Evolutionary conservation across 2,329 filamentous ascomycete species (phyloP), one percentile per base, ranked within the genome.

Genomic region (Myriosclerotinia duriaeana): DNA sequence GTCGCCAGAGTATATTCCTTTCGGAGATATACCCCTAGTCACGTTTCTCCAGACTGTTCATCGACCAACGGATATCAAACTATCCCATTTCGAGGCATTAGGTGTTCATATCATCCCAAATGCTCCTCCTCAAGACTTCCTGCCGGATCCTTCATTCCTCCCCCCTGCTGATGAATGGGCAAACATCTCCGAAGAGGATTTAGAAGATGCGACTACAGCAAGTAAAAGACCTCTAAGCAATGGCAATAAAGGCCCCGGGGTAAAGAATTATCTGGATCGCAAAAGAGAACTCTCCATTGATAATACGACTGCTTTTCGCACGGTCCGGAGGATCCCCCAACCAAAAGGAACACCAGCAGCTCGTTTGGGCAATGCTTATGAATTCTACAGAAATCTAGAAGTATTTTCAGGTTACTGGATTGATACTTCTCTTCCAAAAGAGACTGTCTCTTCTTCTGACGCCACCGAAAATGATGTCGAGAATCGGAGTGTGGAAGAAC

Each of bases 311-410:
- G 87, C 86, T 9, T 89, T 87, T 73, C 83, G 85, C 36, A 85
- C 85, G 1, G 82, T 89, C 65, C 83, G 86, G 34, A 82, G 87
- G 54, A 78, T 88, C n/a, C 80, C 81, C 7, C 78, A 84, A 0
- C 80, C 81, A 44, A 81, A 81, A 52, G 87, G 86, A 52, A 82
- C 83, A 72, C 77, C 80, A 55, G 79, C 83, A 46, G 80, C 82
- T 40, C 83, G 86, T 8, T 77, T 89, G 9, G 87, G 87, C 17
- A 88, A 87, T 70, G 82, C 84, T 6, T 89, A 88, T 71, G 87
- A 89, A 75, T 89, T 89, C 76, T 89, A 84, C 77, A 84, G 85
- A 63, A 84, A 85, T 71, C 79, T 89, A 26, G 87, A 89, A 71
- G 75, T 81, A 36, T 82, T 87, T 72, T 84, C 85, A 2, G 73